Evolutionary conservation across 2,329 filamentous ascomycete species (phyloP).

Genomic region (Coniochaeta sp.): DNA sequence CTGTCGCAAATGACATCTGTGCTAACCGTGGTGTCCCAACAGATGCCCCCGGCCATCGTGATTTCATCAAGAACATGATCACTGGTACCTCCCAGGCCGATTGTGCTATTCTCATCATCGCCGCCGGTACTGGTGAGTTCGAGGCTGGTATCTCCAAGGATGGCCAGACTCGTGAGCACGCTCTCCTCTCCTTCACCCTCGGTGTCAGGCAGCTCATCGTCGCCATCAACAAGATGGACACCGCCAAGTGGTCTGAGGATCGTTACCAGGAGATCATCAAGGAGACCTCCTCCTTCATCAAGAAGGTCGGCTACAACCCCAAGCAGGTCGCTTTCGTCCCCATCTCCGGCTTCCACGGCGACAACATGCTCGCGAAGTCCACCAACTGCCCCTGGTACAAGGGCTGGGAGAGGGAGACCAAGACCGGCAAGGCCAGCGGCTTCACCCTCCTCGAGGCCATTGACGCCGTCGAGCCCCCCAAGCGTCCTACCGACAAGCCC

Average conservation of each 20-base stretch:
- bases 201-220: constrained; percentile 99
- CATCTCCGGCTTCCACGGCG: constrained; percentile 99
- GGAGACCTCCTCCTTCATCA: constrained; percentile 99
- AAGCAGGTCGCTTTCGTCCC: constrained; percentile 97
- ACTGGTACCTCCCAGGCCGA: constrained; percentile 99
- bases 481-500: constrained; percentile 96
- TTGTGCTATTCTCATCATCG: constrained; percentile 99
- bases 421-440: constrained; percentile 75
- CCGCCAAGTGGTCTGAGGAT: constrained; percentile 93
- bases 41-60: constrained; percentile 99
- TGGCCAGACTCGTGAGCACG: constrained; percentile 99
- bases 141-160: constrained; percentile 99
- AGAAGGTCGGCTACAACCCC: constrained; percentile 99
- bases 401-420: constrained; percentile 99
- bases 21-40: constrained; percentile 13
- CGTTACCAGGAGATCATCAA: constrained; percentile 99
- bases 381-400: constrained; percentile 99
- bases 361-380: constrained; percentile 96
- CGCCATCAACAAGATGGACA: constrained; percentile 99
- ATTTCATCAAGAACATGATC: constrained; percentile 99
- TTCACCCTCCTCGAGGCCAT: constrained; percentile 99
- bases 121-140: constrained; percentile 99
- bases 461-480: constrained; percentile 86
- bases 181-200: constrained; percentile 98
- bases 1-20: constrained; percentile 4